Evolutionary conservation across 1,284 basidiomycete genomes (phyloP), one percentile per base, ranked within the genome.

Genomic region (Coriolopsis trogii): DNA sequence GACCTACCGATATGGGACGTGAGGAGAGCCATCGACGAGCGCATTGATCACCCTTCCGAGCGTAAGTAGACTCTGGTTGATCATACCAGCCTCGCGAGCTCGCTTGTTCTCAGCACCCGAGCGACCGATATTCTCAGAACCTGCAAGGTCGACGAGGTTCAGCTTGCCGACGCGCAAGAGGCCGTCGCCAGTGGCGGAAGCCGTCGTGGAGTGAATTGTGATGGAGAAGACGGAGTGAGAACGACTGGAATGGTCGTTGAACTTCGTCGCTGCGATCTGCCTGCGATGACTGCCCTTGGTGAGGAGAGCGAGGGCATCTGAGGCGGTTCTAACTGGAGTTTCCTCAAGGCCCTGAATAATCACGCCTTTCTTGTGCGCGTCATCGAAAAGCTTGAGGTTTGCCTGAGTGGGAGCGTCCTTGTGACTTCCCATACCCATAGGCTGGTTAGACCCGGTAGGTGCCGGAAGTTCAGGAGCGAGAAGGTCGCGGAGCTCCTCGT

Each of bases 211-310:
- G 65, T 96, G 93, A 1, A 99, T 89, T 0, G 94, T 96, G 63
- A 99, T 87, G 15, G 94, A 92, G 68, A 99, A 98, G n/a, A 99
- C 91, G 1, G 95, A 96, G 68, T 99, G 97, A 0, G 97, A 99
- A 16, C 97, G 93, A 72, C 93, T 87, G 5, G 95, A 98, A 65
- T 95, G 92, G 62, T 98, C 94, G 70, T 99, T 99, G 80, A 98
- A 97, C 69, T 94, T 95, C 21, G 97, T 99, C 12, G 95, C 89
- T 0, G 96, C 97, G 38, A 95, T 93, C 72, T 98, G 95, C 43
- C 97, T 79, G 49, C 95, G 83, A 57, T 94, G 81, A 55, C 91
- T 95, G 28, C 97, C 97, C 65, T 92, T 92, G 20, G 85, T 87
- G 30, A 99, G 80, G 23, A 98, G 80, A 20, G 81, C 82, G 21